Percentiles rank a stretch among this genome's conserved stretches.
These are phyloP conservation scores for Hamamelis virginiana DNA, from an alignment of 164 flowering plant species.

Conservation along the genomic window DNA sequence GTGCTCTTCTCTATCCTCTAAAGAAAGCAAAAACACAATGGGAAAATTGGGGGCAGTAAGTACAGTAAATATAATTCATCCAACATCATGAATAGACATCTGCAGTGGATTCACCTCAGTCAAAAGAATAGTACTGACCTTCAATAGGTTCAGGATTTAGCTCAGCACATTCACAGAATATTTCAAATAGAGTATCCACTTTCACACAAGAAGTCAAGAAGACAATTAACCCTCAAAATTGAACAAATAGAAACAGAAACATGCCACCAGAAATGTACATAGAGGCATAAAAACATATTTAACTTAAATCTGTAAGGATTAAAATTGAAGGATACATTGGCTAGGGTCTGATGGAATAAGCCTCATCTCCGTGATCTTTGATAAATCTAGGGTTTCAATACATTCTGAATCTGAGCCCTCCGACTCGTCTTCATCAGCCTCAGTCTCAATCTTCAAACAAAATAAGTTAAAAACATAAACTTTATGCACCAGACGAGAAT, in stretches of 20 bases:
- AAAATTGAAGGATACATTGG: slow-evolving; percentile 44
- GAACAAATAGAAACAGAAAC: neutral
- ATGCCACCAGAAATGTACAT: neutral
- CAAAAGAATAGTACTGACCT: slow-evolving; percentile 37
- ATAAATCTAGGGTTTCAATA: slow-evolving; percentile 47
- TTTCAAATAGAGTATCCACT: slow-evolving; percentile 80
- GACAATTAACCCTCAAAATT: neutral
- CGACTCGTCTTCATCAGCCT: slow-evolving; percentile 52
- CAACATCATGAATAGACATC: neutral
- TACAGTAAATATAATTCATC: neutral
- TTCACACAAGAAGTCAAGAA: slow-evolving; percentile 19
- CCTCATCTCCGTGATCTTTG: slow-evolving; percentile 86
- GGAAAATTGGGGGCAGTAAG: neutral
- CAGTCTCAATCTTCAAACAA: slow-evolving; percentile 71
- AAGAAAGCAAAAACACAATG: slow-evolving; percentile 16
- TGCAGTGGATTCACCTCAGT: neutral
- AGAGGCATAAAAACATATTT: neutral
- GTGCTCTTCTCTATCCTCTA: slow-evolving; percentile 61
- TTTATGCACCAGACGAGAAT: too few species aligned
- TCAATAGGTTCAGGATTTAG: slow-evolving; percentile 81
- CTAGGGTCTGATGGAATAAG: slow-evolving; percentile 81
- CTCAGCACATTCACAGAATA: slow-evolving; percentile 91
- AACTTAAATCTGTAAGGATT: neutral
- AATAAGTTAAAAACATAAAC: too few species aligned
- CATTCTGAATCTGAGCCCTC: slow-evolving; percentile 65